These are phyloP conservation scores for Rutstroemia sp. DNA, from an alignment of 2,329 filamentous ascomycete genomes.

Conservation along the genomic window DNA sequence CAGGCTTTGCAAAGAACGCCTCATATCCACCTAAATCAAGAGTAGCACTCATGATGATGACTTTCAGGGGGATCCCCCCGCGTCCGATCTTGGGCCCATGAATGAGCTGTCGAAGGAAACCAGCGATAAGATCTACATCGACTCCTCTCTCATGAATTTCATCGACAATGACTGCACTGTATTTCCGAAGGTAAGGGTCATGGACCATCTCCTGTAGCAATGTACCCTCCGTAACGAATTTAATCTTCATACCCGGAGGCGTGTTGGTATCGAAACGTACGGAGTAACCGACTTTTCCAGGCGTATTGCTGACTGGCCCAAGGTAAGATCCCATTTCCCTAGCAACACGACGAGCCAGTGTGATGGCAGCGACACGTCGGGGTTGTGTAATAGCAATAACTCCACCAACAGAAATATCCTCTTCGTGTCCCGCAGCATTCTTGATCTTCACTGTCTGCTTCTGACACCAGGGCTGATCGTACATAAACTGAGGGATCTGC, in stretches of 20 bases:
- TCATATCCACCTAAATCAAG: constrained; percentile 76
- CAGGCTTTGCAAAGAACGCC: constrained; percentile 56
- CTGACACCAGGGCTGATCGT: constrained; percentile 71
- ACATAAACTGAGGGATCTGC: constrained; percentile 88
- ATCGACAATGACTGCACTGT: constrained; percentile 87
- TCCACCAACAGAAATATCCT: constrained; percentile 56
- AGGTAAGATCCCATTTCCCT: constrained; percentile 68
- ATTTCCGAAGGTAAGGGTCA: constrained; percentile 74
- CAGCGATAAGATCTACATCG: constrained; percentile 85
- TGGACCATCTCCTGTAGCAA: constrained; percentile 86
- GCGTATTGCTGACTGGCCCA: constrained; percentile 29
- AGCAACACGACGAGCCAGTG: constrained; percentile 79
- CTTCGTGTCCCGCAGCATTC: constrained; percentile 25
- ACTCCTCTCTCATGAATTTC: constrained; percentile 95
- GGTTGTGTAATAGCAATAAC: constrained; percentile 93
- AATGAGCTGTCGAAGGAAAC: constrained; percentile 77
- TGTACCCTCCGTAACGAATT: constrained; percentile 95
- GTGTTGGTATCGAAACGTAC: constrained; percentile 89
- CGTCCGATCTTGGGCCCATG: constrained; percentile 54
- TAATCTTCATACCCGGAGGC: constrained; percentile 76
- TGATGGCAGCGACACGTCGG: constrained; percentile 86
- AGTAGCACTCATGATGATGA: constrained; percentile 96
- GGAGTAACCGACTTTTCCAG: constrained; percentile 70
- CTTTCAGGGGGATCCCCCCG: constrained; percentile 70
- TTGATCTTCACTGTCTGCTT: constrained; percentile 46